phyloP scores from a whole-genome alignment of 208 protist species.

The Wallacemonas sp. region DNA sequence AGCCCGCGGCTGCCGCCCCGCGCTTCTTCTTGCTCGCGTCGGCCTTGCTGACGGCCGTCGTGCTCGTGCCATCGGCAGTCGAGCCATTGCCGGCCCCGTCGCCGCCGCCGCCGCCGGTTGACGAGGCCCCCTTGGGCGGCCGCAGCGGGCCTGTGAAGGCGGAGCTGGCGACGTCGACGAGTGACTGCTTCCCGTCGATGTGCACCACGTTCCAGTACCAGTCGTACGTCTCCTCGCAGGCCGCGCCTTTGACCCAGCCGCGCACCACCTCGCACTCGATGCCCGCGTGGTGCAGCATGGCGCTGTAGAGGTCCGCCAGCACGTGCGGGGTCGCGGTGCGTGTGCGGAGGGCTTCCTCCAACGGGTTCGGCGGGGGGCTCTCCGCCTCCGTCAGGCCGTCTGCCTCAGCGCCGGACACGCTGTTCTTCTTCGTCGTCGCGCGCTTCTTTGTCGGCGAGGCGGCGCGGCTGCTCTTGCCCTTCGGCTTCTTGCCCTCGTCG shows the following conservation, averaged over 20 bases:
- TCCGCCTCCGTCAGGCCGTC: not conserved
- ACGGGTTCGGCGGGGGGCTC: constrained; percentile 29
- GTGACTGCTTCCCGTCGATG: constrained; percentile 43
- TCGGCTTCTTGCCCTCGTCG: constrained; percentile 13
- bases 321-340: constrained; percentile 37
- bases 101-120: not conserved
- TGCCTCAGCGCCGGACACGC: constrained; percentile 12
- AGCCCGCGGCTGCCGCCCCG: not conserved
- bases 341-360: constrained; percentile 39
- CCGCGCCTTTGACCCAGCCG: constrained; percentile 55
- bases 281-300: constrained; percentile 45
- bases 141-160: constrained; percentile 42
- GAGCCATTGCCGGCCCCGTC: not conserved
- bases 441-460: constrained; percentile 14
- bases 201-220: constrained; percentile 82
- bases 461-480: not conserved
- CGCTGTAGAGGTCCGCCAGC: constrained; percentile 62
- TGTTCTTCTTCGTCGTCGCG: constrained; percentile 14
- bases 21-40: constrained; percentile 4
- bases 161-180: constrained; percentile 64
- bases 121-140: not conserved
- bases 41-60: not conserved
- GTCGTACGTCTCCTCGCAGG: constrained; percentile 47
- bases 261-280: constrained; percentile 55
- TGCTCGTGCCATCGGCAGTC: not conserved